Evolutionary conservation across 352 stramenopile genomes (phyloP), one percentile per base, ranked within the genome.

Genomic region (Phytophthora multivora): DNA sequence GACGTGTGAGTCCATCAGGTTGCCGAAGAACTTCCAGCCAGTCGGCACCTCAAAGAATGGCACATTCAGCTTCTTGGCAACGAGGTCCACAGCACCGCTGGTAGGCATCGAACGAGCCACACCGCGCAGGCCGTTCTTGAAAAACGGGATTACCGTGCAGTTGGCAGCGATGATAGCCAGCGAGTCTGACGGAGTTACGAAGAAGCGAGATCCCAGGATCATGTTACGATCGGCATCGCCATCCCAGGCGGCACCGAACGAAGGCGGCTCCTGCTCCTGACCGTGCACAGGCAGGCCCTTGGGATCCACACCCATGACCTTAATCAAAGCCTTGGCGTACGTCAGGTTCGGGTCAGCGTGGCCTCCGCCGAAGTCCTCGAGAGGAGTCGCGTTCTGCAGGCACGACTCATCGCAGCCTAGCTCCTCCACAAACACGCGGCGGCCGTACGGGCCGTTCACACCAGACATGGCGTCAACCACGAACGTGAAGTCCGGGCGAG

Each of bases 11-110:
- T 98, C 96, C 98, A 99, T 99, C 23, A 99, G 79, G 81, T 99
- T 99, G 33, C 97, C 97, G 69, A 99, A 99, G 79, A 99, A 99
- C 83, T 99, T 99, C 98, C 98, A 99, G 48, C 98, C 98, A 26
- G 98, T 99, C 16, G 98, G 98, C 33, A 98, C 98, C 58, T 98
- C 96, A 73, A 99, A 99, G 51, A 96, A 92, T 13, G 89, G 84
- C 59, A 99, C 97, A 45, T 87, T 88, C 39, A 99, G 78, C 69
- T 97, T 96, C 75, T 97, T 88, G 6, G 97, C 97, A 33, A 99
- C 98, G 16, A 98, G 85, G 80, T 99, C 98, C 23, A 99, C 86
- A 25, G 98, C 98, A 31, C 91, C 96, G 39, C 91, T 98, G 21
- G 97, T 99, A 15, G 97, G 97, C 98, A 99, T 99, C 25, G 96